Evolutionary conservation across 2,329 filamentous ascomycete species (phyloP).

Genomic region (Chaetomium globosum): DNA sequence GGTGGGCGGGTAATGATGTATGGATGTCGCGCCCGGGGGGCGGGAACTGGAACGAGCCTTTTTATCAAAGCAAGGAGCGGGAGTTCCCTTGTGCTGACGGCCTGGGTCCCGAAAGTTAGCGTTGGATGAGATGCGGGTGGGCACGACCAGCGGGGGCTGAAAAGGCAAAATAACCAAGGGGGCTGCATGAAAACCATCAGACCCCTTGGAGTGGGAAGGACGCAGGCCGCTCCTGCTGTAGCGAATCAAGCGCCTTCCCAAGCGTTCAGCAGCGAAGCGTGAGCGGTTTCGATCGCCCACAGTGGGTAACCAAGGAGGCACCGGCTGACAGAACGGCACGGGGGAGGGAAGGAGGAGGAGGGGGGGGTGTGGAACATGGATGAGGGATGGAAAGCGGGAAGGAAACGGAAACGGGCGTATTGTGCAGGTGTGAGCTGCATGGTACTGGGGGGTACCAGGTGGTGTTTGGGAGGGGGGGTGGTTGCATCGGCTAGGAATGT

Average conservation of each 20-base stretch:
- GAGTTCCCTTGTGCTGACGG: slow-evolving; percentile 38
- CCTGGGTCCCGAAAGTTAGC: slow-evolving; percentile 37
- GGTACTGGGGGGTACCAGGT: background rate
- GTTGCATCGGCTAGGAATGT: background rate
- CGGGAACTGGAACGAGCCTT: slow-evolving; percentile 34
- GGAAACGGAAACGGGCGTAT: slow-evolving; percentile 27
- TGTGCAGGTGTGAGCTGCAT: slow-evolving; percentile 26
- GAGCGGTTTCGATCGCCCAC: slow-evolving; percentile 27
- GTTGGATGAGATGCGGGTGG: slow-evolving; percentile 28
- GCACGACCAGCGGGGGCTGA: slow-evolving; percentile 29
- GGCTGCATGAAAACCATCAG: slow-evolving; percentile 23
- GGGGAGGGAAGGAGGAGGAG: background rate
- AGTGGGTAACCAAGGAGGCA: slow-evolving; percentile 26
- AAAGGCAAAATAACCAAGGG: slow-evolving; percentile 24
- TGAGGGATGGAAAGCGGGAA: slow-evolving; percentile 25
- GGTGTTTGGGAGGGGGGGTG: slow-evolving; percentile 12
- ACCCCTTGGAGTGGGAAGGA: slow-evolving; percentile 21
- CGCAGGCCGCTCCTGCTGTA: slow-evolving; percentile 13
- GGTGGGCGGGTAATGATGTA: slow-evolving; percentile 35
- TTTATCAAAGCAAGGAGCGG: slow-evolving; percentile 36
- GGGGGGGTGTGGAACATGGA: background rate
- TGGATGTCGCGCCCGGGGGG: slow-evolving; percentile 30
- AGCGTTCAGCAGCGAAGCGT: slow-evolving; percentile 14
- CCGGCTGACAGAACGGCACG: slow-evolving; percentile 27
- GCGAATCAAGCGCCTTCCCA: slow-evolving; percentile 26